Evolutionary conservation across 2,329 filamentous ascomycete genomes (phyloP).

Genomic region (Phyllosticta citrichinensis): DNA sequence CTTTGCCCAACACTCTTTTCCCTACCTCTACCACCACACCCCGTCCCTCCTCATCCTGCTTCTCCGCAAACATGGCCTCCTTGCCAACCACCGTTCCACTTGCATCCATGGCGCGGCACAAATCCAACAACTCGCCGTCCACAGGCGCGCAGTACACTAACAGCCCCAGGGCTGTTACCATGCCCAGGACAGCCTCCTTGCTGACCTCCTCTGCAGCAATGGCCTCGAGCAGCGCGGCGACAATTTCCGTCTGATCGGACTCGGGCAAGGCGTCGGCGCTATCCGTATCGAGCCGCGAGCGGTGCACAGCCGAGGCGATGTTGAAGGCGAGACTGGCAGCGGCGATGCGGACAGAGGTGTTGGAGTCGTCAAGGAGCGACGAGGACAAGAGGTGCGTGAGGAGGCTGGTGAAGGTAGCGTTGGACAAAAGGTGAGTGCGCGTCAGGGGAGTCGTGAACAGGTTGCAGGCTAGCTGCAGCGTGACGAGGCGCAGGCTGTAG

Average conservation of each 20-base stretch:
- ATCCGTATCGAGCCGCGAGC: conserved; percentile 41
- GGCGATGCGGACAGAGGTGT: conserved; percentile 67
- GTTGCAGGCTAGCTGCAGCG: conserved; percentile 75
- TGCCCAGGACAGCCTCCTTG: conserved; percentile 63
- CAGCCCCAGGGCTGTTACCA: conserved; percentile 66
- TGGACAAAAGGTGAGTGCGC: conserved; percentile 52
- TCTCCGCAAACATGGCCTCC: not conserved
- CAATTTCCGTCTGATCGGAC: conserved; percentile 67
- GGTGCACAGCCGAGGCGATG: conserved; percentile 60
- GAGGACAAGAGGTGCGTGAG: conserved; percentile 62
- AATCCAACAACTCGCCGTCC: conserved; percentile 66
- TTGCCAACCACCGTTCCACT: conserved; percentile 4
- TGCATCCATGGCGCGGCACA: conserved; percentile 71
- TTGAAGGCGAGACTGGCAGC: conserved; percentile 81
- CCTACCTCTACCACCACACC: conserved; percentile 5
- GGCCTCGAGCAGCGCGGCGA: conserved; percentile 71
- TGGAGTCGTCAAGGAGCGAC: conserved; percentile 66
- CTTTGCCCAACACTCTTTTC: conserved; percentile 7
- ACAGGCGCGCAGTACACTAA: conserved; percentile 60
- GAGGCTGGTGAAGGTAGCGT: conserved; percentile 27
- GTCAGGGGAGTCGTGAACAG: conserved; percentile 70
- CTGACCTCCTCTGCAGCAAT: conserved; percentile 43
- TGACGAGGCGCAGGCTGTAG: conserved; percentile 74
- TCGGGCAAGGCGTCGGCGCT: conserved; percentile 49
- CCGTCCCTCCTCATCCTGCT: not conserved